phyloP scores from a whole-genome alignment of 1,284 basidiomycete genomes.

The Anthracocystis panici-leucophaei region DNA sequence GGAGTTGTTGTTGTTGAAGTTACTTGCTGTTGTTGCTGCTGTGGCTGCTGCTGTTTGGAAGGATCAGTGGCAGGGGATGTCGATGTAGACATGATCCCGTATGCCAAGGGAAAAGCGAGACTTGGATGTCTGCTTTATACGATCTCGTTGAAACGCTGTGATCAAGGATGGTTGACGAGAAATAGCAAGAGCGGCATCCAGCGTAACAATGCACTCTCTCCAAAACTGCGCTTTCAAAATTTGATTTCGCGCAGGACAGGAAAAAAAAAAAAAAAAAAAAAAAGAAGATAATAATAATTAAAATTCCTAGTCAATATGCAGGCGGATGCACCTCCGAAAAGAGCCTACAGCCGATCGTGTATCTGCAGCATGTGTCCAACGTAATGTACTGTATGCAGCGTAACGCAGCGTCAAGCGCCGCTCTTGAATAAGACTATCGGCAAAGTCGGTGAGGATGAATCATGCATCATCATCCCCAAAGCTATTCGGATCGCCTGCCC shows the following conservation, averaged over 20 bases:
- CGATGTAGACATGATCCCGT: constrained; percentile 31
- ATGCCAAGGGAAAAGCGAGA: neutral
- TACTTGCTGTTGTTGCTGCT: neutral
- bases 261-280: neutral
- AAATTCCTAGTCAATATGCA: neutral
- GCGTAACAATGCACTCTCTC: neutral
- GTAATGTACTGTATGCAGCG: neutral
- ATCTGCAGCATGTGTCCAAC: neutral
- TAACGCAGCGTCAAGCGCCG: neutral
- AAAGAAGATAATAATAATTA: too few relatives aligned
- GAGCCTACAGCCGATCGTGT: neutral
- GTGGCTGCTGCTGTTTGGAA: neutral
- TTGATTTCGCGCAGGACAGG: neutral
- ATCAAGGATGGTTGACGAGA: neutral
- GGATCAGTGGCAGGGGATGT: constrained; percentile 20
- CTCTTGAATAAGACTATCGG: too few relatives aligned
- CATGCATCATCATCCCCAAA: too few relatives aligned
- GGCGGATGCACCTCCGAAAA: neutral
- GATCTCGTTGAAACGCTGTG: constrained; percentile 1
- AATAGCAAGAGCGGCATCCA: neutral
- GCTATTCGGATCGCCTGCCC: too few relatives aligned
- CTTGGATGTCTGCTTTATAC: neutral
- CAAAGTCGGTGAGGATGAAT: too few relatives aligned
- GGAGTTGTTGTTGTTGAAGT: neutral
- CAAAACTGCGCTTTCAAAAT: neutral